Base-by-base conservation (phyloP, 176 grass and related monocot genomes). In the Guadua angustifolia region DNA sequence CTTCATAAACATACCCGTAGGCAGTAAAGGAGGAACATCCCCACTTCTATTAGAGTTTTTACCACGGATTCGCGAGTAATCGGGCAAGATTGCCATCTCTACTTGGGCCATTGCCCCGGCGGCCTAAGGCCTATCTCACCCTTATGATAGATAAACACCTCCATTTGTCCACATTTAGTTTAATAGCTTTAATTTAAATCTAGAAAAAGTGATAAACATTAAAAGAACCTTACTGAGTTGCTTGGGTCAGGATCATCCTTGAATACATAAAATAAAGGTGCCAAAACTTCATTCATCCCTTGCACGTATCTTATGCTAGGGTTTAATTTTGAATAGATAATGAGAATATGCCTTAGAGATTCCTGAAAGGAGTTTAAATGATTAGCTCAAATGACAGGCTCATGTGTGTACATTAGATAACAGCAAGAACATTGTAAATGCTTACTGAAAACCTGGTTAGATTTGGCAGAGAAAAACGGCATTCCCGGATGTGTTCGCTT, bases 271-370 rank as follows among this genome's bases (percentile, higher is more conserved):
- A 88, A 95, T 32, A 98, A 73, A 77, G 92, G 95, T 69, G 95
- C 93, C 83, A 98, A 90, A 73, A 98, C 91, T 83, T 98, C 95
- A 83, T 98, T 98, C 95, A 98, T 94, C 76, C 95, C 93, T 92
- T 98, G 95, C 51, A 98, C 95, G 58, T 98, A 98, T 79, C 89
- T 90, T 83, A 95, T 88, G 61, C 63, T 87, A 60, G 95, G 91
- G 87, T 98, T 94, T 71, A 98, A 82, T 94, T 95, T 95, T 81
- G 95, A 92, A 85, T 90, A 98, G 55, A 98, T 88, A 69, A 95
- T 90, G 55, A 98, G 89, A 86, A 98, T 95, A 60, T 89, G 81
- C 88, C 87, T 95, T 86, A 98, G 80, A 79, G 91, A 88, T 77
- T 92, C 93, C 95, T 98, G 87, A 74, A 66, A 89, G 32, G 62